These are phyloP conservation scores for Hawksworthiomyces lignivorus DNA, from an alignment of 2,329 filamentous ascomycete species.

Conservation along the genomic window DNA sequence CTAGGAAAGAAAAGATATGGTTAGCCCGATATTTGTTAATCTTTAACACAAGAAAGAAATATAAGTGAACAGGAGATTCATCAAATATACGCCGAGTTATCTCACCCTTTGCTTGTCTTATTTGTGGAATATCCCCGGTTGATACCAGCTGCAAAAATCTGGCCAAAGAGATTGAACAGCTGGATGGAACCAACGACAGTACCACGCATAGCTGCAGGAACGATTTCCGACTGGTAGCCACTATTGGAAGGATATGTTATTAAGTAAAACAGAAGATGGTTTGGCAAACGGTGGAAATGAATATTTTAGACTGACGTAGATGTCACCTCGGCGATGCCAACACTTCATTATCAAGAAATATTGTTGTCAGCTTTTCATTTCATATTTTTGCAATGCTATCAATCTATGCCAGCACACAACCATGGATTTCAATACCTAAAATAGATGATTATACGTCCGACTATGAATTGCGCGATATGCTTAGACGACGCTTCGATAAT, in stretches of 20 bases:
- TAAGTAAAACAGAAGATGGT: not conserved
- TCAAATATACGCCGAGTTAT: no score
- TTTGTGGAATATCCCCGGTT: slow-evolving; percentile 6
- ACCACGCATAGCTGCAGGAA: slow-evolving; percentile 6
- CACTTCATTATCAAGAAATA: not conserved
- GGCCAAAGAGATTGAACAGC: slow-evolving; percentile 8
- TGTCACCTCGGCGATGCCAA: slow-evolving; percentile 3
- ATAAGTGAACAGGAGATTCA: no score
- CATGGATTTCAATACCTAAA: no score
- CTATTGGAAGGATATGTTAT: not conserved
- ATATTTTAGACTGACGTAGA: slow-evolving; percentile 1
- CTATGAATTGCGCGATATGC: slow-evolving; percentile 5
- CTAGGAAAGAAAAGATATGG: not conserved
- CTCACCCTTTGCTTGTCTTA: not conserved
- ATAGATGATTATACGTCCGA: slow-evolving; percentile 9
- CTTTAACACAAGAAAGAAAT: no score
- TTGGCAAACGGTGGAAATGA: no score
- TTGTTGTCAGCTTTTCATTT: not conserved
- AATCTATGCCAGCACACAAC: no score
- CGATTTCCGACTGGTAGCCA: slow-evolving; percentile 7
- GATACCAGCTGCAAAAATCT: slow-evolving; percentile 7
- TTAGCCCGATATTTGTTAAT: no score
- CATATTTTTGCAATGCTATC: no score
- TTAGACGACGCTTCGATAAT: slow-evolving; percentile 6
- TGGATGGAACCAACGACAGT: slow-evolving; percentile 7